Conservation (phyloP, 371 early-diverging fungal genomes). For the Apophysomyces ossiformis region DNA sequence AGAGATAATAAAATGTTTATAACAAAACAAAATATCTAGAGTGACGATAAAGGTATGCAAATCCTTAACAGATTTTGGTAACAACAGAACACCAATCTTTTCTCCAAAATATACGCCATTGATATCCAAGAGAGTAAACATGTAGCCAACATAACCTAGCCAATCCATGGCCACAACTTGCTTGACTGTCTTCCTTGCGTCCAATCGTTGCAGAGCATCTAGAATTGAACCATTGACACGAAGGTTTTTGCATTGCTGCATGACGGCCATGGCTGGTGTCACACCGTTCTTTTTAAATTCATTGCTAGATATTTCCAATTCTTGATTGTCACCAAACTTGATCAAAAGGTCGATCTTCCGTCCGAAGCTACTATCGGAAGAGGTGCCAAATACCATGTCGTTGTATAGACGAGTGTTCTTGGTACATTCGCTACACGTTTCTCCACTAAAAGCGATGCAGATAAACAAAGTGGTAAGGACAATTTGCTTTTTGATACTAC, state of each 20-base stretch:
- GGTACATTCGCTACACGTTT: conserved; percentile 9
- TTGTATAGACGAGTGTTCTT: conserved; percentile 6
- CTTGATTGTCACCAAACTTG: conserved; percentile 9
- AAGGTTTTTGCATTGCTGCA: conserved; percentile 13
- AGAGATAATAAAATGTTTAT: background rate
- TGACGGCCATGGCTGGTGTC: background rate
- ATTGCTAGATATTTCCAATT: background rate
- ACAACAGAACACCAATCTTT: conserved; percentile 1
- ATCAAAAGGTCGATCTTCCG: conserved; percentile 13
- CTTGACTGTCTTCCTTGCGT: conserved; percentile 1
- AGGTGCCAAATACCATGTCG: conserved; percentile 7
- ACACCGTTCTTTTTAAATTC: conserved; percentile 8
- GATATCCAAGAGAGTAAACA: conserved; percentile 2
- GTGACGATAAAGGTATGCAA: conserved; percentile 1
- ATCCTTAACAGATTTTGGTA: conserved; percentile 8
- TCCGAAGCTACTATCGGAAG: conserved; percentile 11
- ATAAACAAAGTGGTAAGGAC: background rate
- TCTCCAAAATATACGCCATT: conserved; percentile 7
- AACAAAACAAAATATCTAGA: background rate
- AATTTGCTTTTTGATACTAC: background rate
- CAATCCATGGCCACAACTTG: conserved; percentile 14
- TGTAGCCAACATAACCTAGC: conserved; percentile 7
- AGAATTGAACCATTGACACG: conserved; percentile 12
- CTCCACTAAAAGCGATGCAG: conserved; percentile 6
- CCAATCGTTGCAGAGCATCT: background rate